Percentiles rank a stretch among this genome's conserved stretches.
phyloP scores from a whole-genome alignment of 2,329 filamentous ascomycete species.

The Clarireedia paspali region DNA sequence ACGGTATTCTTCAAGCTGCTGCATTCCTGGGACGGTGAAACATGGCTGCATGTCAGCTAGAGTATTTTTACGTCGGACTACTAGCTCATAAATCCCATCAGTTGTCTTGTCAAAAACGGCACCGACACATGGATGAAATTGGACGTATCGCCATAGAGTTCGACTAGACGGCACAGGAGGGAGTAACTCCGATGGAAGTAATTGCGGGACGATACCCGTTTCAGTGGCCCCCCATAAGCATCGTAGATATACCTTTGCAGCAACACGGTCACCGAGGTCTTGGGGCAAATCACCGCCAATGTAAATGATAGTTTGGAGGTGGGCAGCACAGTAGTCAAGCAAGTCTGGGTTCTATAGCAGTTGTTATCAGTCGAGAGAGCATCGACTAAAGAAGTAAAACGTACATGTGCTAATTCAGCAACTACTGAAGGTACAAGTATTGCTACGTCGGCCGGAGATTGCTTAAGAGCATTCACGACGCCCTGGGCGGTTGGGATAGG shows the following conservation, averaged over 20 bases:
- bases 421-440: background rate
- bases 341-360: background rate
- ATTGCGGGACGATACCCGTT: background rate
- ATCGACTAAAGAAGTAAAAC: background rate
- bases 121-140: background rate
- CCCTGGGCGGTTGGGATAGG: background rate
- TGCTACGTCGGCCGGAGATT: background rate
- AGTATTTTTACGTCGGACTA: background rate
- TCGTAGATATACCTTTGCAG: background rate
- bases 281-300: constrained; percentile 6
- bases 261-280: background rate
- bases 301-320: background rate
- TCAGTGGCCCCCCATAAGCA: background rate
- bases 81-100: background rate
- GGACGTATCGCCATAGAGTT: background rate
- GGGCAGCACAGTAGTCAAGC: background rate
- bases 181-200: background rate
- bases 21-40: constrained; percentile 27
- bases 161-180: background rate
- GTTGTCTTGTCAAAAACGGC: background rate
- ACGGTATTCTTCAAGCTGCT: constrained; percentile 23
- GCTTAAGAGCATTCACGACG: background rate
- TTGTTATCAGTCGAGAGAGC: background rate
- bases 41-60: background rate
- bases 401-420: background rate